Base-by-base conservation (phyloP, 305 asterid species). In the Nicotiana rustica region DNA sequence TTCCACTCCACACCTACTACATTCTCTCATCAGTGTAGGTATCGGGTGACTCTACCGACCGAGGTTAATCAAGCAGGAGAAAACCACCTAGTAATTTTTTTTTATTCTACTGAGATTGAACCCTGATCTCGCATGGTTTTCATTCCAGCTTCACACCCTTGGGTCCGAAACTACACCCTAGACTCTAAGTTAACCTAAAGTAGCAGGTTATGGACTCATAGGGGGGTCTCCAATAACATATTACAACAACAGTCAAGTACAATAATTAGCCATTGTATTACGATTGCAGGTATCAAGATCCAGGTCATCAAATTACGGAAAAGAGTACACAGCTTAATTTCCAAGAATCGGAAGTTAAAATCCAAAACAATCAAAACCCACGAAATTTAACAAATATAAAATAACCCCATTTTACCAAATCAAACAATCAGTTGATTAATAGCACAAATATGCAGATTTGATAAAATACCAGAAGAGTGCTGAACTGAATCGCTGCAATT, bases 381-480 rank as follows among this genome's bases (percentile, higher is more conserved):
- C 62, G 0, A 71, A 12, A 44, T 1, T 13, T 0, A 2, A 44
- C 60, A 71, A 13, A 71, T 0, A 71, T 47, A 21, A 0, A 71
- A 33, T 8, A 71, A 18, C 79, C 79, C 61, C 79, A 21, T 71
- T 47, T 71, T 13, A 47, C 41, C 61, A 18, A 70, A 70, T 70
- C 78, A 70, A 70, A 71, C 38, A 70, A 41, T 70, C 35, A 44
- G 18, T 44, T 41, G 33, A 70, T 8, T 18, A 44, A 10, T 10
- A 0, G 21, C 36, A 41, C 36, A 70, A n/a, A 9, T 0, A 67
- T 35, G 10, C 19, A 15, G 41, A 10, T 21, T 69, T 69, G 64
- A 52, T 75, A 75, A 55, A 52, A 52, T 59, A 75, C 80, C 80
- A 75, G 80, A 49, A 52, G 80, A 75, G 9, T 52, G 47, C 6